Conservation (phyloP, 768 basidiomycete genomes). For the Mycena galericulata region DNA sequence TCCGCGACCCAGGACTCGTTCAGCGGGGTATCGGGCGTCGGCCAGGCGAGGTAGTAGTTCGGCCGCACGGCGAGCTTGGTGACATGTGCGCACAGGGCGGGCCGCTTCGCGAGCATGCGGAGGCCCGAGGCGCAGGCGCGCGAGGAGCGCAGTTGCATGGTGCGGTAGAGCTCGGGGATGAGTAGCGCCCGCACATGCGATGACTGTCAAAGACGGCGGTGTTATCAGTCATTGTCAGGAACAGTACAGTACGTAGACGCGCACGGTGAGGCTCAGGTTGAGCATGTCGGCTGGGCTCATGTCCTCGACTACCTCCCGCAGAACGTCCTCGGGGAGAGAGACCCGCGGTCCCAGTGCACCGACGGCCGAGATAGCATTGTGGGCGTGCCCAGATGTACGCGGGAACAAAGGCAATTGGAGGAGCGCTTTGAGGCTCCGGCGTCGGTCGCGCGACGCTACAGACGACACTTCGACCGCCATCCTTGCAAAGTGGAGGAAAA, state of each 20-base stretch:
- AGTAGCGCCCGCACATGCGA: slow-evolving; percentile 41
- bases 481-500: too few species aligned
- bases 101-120: slow-evolving; percentile 47
- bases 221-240: slow-evolving; percentile 1
- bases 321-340: slow-evolving; percentile 53
- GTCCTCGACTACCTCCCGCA: slow-evolving; percentile 52
- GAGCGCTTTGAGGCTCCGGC: slow-evolving; percentile 50
- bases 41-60: slow-evolving; percentile 66
- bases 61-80: slow-evolving; percentile 59
- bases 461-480: too few species aligned
- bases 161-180: slow-evolving; percentile 56
- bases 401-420: slow-evolving; percentile 49
- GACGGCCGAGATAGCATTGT: slow-evolving; percentile 38
- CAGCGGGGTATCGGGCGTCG: slow-evolving; percentile 53
- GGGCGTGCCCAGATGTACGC: slow-evolving; percentile 42
- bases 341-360: slow-evolving; percentile 35
- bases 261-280: slow-evolving; percentile 55
- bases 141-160: slow-evolving; percentile 58
- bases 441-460: slow-evolving; percentile 32
- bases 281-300: slow-evolving; percentile 53
- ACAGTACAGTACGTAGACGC: slow-evolving; percentile 32
- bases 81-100: slow-evolving; percentile 53
- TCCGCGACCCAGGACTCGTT: slow-evolving; percentile 56
- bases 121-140: slow-evolving; percentile 52
- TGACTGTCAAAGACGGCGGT: slow-evolving; percentile 40